A percentile compares a stretch with the other conserved stretches of the same genome.
These are phyloP conservation scores for Ophiostoma himal-ulmi DNA, from an alignment of 2,329 filamentous ascomycete species.

Conservation along the genomic window DNA sequence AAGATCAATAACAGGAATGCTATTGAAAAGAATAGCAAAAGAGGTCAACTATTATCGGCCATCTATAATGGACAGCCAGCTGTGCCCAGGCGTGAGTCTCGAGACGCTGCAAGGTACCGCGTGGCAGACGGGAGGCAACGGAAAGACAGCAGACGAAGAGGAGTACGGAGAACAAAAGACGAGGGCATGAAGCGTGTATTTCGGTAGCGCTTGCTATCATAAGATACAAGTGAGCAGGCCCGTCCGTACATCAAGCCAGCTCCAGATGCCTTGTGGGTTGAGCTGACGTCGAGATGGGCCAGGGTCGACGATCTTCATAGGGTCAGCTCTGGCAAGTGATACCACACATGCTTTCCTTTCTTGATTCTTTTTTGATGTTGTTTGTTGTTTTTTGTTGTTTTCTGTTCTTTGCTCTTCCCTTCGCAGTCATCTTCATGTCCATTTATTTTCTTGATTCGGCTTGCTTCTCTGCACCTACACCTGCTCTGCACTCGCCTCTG, in stretches of 20 bases:
- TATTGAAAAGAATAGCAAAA: no score
- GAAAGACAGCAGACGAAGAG: neutral
- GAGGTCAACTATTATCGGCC: no score
- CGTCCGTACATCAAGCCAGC: neutral
- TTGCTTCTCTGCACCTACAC: neutral
- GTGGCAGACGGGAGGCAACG: neutral
- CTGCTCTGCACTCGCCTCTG: neutral
- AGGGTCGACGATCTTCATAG: slow-evolving; percentile 1
- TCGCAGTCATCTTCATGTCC: neutral
- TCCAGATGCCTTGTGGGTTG: neutral
- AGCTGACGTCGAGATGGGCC: neutral
- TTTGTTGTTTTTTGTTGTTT: no score
- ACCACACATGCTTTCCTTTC: no score
- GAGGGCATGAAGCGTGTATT: neutral
- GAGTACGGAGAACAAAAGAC: neutral
- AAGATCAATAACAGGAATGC: no score
- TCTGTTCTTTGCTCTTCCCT: neutral
- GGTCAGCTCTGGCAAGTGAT: neutral
- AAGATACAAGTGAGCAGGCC: neutral
- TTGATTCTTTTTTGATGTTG: no score
- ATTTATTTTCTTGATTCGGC: neutral
- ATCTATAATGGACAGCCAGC: neutral
- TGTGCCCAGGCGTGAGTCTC: neutral
- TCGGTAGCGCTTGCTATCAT: no score
- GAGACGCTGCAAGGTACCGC: neutral